These are phyloP conservation scores for Rhizopus arrhizus DNA, from an alignment of 371 early-diverging fungal species.

Conservation along the genomic window DNA sequence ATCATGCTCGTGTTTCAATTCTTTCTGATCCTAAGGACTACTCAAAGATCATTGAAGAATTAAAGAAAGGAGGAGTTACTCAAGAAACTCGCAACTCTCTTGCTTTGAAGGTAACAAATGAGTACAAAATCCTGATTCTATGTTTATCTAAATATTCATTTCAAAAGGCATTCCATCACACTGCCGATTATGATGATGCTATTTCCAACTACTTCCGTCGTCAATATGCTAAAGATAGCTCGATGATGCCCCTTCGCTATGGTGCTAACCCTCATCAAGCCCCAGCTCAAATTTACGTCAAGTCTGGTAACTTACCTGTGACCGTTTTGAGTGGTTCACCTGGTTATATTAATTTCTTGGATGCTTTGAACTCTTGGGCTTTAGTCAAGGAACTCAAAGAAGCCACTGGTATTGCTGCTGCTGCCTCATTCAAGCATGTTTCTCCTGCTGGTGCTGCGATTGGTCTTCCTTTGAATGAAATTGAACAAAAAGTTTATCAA, in stretches of 20 bases:
- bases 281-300: conserved; percentile 91
- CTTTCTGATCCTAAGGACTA: conserved; percentile 93
- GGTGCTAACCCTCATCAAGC: conserved; percentile 98
- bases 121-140: not conserved
- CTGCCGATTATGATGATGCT: conserved; percentile 93
- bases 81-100: conserved; percentile 63
- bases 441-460: conserved; percentile 98
- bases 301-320: conserved; percentile 85
- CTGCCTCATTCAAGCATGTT: conserved; percentile 98
- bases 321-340: conserved; percentile 90
- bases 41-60: conserved; percentile 71
- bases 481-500: conserved; percentile 88
- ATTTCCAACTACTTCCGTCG: conserved; percentile 94
- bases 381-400: conserved; percentile 87
- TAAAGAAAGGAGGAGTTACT: conserved; percentile 55
- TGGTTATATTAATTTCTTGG: conserved; percentile 97
- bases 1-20: conserved; percentile 93
- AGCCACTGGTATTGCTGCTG: conserved; percentile 67
- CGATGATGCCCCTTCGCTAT: conserved; percentile 89
- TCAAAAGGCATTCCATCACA: conserved; percentile 86
- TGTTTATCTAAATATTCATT: not conserved
- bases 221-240: conserved; percentile 72
- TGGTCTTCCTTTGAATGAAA: conserved; percentile 78
- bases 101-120: conserved; percentile 61
- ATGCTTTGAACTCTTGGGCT: conserved; percentile 96